phyloP scores from a whole-genome alignment of 179 eudicot species.

The Actinidia polygama region DNA sequence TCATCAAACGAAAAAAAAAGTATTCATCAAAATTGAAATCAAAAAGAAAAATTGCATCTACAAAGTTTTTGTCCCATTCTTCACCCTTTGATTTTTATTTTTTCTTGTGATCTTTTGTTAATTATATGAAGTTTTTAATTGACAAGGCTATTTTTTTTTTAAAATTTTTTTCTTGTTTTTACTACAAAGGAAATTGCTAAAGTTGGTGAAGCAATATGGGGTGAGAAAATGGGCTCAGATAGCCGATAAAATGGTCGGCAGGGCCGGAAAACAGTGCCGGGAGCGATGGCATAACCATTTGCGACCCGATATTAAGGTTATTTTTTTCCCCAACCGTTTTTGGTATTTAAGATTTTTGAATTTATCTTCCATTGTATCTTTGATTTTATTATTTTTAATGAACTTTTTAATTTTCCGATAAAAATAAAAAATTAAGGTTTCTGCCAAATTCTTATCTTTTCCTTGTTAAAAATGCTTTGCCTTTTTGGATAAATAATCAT shows the following conservation, averaged over 20 bases:
- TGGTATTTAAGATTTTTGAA: background rate
- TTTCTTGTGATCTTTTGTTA: background rate
- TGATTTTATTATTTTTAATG: background rate
- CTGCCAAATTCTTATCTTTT: no score
- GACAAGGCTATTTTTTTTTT: background rate
- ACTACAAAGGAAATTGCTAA: slow-evolving; percentile 35
- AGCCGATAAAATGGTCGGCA: slow-evolving; percentile 46
- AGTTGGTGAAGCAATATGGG: slow-evolving; percentile 47
- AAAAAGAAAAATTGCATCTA: background rate
- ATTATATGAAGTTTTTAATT: background rate
- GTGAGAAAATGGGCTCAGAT: slow-evolving; percentile 55
- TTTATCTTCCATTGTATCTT: background rate
- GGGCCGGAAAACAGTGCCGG: slow-evolving; percentile 76
- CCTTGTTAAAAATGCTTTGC: slow-evolving; percentile 11
- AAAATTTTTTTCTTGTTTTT: background rate
- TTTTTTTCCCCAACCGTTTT: background rate
- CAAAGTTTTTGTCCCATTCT: background rate
- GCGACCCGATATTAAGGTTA: slow-evolving; percentile 67
- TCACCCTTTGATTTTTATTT: background rate
- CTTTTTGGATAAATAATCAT: background rate
- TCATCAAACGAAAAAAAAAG: background rate
- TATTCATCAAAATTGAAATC: background rate
- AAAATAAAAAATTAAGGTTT: no score
- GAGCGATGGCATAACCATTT: slow-evolving; percentile 75
- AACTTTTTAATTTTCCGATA: no score